Conservation (phyloP, 495 filamentous ascomycete species). For the Platismatia glauca region DNA sequence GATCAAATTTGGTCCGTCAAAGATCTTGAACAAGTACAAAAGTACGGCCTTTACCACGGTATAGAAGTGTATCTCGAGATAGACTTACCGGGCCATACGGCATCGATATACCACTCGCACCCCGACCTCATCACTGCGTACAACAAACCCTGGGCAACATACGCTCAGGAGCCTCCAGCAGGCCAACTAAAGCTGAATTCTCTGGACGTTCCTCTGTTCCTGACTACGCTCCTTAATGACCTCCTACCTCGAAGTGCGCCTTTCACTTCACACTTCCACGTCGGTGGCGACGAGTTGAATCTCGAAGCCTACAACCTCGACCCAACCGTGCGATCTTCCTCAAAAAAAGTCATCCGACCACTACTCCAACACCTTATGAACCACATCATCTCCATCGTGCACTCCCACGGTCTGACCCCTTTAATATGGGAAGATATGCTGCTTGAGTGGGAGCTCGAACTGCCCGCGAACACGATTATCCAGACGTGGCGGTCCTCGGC, state of each 20-base stretch:
- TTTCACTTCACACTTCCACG: slow-evolving; percentile 65
- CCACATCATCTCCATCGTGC: slow-evolving; percentile 49
- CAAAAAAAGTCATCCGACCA: slow-evolving; percentile 49
- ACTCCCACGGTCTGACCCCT: slow-evolving; percentile 49
- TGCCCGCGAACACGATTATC: slow-evolving; percentile 51
- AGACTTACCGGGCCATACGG: slow-evolving; percentile 72
- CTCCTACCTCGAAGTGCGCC: slow-evolving; percentile 57
- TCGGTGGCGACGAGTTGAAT: slow-evolving; percentile 76
- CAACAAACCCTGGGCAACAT: slow-evolving; percentile 52
- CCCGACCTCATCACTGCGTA: slow-evolving; percentile 66
- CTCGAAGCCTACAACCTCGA: slow-evolving; percentile 60
- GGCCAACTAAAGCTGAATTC: slow-evolving; percentile 66
- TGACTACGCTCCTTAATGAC: slow-evolving; percentile 59
- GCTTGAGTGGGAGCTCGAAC: slow-evolving; percentile 58
- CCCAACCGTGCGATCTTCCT: slow-evolving; percentile 53
- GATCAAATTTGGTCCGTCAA: slow-evolving; percentile 52
- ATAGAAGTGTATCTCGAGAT: slow-evolving; percentile 68
- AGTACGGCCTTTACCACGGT: slow-evolving; percentile 55
- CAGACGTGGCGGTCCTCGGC: slow-evolving; percentile 60
- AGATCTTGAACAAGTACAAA: slow-evolving; percentile 53
- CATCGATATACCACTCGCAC: slow-evolving; percentile 49
- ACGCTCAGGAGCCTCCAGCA: slow-evolving; percentile 64
- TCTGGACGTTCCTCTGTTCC: slow-evolving; percentile 53
- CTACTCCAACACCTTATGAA: slow-evolving; percentile 64
- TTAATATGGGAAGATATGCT: slow-evolving; percentile 79